Percentiles rank a stretch among this genome's conserved stretches.
These are phyloP conservation scores for Ottelia alismoides DNA, from an alignment of 106 monocot genomes.

Conservation along the genomic window DNA sequence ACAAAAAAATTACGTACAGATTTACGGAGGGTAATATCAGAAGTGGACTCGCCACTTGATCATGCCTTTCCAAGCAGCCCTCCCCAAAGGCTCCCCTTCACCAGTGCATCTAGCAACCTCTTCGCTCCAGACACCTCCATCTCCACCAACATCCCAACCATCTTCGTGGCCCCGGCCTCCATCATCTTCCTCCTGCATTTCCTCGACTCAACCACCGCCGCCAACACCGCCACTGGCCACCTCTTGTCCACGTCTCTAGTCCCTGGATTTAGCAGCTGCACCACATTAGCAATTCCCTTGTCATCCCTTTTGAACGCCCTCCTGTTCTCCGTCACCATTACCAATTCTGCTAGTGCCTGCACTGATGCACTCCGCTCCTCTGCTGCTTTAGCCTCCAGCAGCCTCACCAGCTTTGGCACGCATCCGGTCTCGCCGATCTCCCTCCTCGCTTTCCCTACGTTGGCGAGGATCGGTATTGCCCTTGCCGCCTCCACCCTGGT, in stretches of 20 bases:
- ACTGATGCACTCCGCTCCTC: conserved; percentile 63
- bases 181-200: conserved; percentile 67
- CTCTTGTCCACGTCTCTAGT: conserved; percentile 40
- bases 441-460: conserved; percentile 11
- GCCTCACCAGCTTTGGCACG: conserved; percentile 32
- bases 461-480: conserved; percentile 19
- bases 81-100: conserved; percentile 52
- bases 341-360: conserved; percentile 37
- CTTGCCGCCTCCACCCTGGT: conserved; percentile 45
- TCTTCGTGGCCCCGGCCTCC: conserved; percentile 54
- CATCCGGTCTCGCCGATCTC: conserved; percentile 25
- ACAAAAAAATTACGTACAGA: no score
- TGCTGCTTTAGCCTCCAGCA: conserved; percentile 50
- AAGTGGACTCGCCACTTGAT: no score
- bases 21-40: no score
- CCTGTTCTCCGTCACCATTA: conserved; percentile 24
- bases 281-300: conserved; percentile 44
- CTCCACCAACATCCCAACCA: conserved; percentile 30
- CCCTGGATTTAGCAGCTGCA: conserved; percentile 45
- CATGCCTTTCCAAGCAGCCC: conserved; percentile 26
- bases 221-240: conserved; percentile 36
- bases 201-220: conserved; percentile 38
- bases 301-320: conserved; percentile 66
- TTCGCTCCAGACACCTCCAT: conserved; percentile 73
- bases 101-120: conserved; percentile 50